Base-by-base conservation (phyloP, 495 filamentous ascomycete genomes). In the Jackrogersella multiformis region DNA sequence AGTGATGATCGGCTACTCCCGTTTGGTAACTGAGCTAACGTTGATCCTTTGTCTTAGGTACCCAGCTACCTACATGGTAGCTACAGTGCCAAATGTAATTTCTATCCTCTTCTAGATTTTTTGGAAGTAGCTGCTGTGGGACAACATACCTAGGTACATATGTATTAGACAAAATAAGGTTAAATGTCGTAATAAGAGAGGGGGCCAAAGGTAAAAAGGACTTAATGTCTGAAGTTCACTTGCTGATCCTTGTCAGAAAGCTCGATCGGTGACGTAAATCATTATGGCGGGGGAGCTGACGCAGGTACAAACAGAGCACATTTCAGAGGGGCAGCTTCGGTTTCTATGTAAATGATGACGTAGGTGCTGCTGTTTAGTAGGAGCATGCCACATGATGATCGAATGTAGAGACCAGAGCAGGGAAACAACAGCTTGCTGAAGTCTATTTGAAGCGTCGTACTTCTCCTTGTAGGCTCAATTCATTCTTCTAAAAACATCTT, bases 401-500 rank as follows among this genome's bases (percentile, higher is more conserved):
- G 71, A 74, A 75, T 74, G 54, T 52, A 57, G 21, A n/a, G 65
- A 61, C 64, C 53, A 57, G n/a, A 34, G 21, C 49, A 66, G 39
- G 71, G 61, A 74, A 72, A 64, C 23, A 51, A 21, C 46, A 68
- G 63, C 65, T 72, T 59, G 21, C 28, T 16, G 15, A 5, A 59
- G 58, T 54, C 28, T 74, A 74, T 72, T 70, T 73, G 67, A 74
- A 74, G 72, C 69, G 66, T 56, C 58, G 38, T 23, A 35, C 15
- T 46, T 64, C 56, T 53, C 34, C 51, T 68, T 61, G 20, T 36
- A 12, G 48, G 9, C 28, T 48, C 55, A 44, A 59, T 51, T 44
- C 61, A 62, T 36, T 38, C 35, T 42, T 51, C 16, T 16, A 13
- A 67, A 16, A 18, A 34, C 52, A 35, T 2, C 35, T 36, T 9